phyloP scores from a whole-genome alignment of 176 grass and related monocot genomes.

The Musa troglodytarum region DNA sequence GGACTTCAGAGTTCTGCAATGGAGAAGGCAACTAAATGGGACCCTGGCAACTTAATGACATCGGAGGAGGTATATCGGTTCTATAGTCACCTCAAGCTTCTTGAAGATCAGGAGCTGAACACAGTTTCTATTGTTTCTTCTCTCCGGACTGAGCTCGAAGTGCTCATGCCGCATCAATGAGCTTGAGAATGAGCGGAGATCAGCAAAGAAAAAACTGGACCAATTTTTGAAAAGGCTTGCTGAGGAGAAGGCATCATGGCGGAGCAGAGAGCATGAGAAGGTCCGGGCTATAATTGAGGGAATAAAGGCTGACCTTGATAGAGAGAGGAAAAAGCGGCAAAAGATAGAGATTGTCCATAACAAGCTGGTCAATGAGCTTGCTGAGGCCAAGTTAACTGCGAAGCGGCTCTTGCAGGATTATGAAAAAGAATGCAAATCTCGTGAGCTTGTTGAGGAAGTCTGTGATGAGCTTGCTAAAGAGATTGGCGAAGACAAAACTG shows the following conservation, averaged over 20 bases:
- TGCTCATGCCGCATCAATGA: constrained; percentile 43
- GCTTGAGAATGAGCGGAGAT: constrained; percentile 52
- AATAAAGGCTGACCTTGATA: constrained; percentile 77
- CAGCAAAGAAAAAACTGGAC: constrained; percentile 77
- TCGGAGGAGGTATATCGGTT: constrained; percentile 57
- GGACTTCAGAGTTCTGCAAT: constrained; percentile 42
- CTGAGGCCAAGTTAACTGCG: constrained; percentile 55
- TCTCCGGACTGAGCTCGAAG: constrained; percentile 64
- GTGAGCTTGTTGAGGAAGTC: constrained; percentile 74
- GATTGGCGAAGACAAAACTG: constrained; percentile 83
- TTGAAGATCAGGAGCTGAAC: constrained; percentile 41
- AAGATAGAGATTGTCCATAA: constrained; percentile 59
- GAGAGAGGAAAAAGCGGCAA: constrained; percentile 71
- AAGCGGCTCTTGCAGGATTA: constrained; percentile 72
- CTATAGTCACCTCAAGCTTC: constrained; percentile 59
- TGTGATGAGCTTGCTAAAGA: constrained; percentile 89
- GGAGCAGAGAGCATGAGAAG: constrained; percentile 77
- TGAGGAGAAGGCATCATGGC: constrained; percentile 81
- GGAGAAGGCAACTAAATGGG: constrained; percentile 94
- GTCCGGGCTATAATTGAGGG: constrained; percentile 64
- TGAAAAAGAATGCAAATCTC: constrained; percentile 66
- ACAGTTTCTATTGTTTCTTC: constrained; percentile 35
- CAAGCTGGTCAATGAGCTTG: constrained; percentile 66
- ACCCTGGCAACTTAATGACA: constrained; percentile 55
- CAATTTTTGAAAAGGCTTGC: constrained; percentile 76